Evolutionary conservation across 768 basidiomycete genomes (phyloP).

Genomic region (Multifurca ochricompacta): DNA sequence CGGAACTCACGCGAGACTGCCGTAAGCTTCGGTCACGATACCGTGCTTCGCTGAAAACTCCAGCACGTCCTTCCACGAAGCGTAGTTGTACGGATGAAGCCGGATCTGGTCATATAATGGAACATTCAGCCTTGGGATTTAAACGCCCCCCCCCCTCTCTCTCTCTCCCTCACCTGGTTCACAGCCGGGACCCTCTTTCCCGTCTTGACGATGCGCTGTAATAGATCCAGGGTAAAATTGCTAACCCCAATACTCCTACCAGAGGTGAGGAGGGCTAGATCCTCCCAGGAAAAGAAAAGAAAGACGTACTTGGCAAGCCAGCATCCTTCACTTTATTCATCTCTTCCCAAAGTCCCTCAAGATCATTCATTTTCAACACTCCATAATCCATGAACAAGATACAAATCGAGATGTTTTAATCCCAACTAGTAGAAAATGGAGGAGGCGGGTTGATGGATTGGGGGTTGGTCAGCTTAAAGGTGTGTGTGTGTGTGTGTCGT

Average conservation of each 20-base stretch:
- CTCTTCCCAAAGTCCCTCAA: slow-evolving; percentile 42
- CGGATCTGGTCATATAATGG: slow-evolving; percentile 54
- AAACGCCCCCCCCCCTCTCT: too few species aligned
- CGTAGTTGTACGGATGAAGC: slow-evolving; percentile 66
- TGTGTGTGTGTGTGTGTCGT: slow-evolving; percentile 22
- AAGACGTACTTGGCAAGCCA: slow-evolving; percentile 29
- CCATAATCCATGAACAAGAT: slow-evolving; percentile 54
- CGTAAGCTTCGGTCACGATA: slow-evolving; percentile 59
- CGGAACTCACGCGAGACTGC: slow-evolving; percentile 50
- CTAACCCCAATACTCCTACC: slow-evolving; percentile 68
- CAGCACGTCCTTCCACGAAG: slow-evolving; percentile 47
- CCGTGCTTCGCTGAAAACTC: slow-evolving; percentile 46
- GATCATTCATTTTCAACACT: slow-evolving; percentile 25
- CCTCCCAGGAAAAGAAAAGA: not conserved
- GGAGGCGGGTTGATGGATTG: too few species aligned
- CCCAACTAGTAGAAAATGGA: slow-evolving; percentile 47
- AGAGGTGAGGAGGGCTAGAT: not conserved
- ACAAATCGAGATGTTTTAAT: slow-evolving; percentile 55
- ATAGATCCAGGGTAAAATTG: slow-evolving; percentile 49
- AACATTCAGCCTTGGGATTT: too few species aligned
- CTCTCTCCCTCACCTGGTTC: slow-evolving; percentile 68
- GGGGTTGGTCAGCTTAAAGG: not conserved
- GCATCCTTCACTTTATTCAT: slow-evolving; percentile 47
- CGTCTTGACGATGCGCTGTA: slow-evolving; percentile 43
- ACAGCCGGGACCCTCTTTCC: slow-evolving; percentile 56